Evolutionary conservation across 192 early-diverging fungal genomes (phyloP).

Genomic region (Coemansia sp.): DNA sequence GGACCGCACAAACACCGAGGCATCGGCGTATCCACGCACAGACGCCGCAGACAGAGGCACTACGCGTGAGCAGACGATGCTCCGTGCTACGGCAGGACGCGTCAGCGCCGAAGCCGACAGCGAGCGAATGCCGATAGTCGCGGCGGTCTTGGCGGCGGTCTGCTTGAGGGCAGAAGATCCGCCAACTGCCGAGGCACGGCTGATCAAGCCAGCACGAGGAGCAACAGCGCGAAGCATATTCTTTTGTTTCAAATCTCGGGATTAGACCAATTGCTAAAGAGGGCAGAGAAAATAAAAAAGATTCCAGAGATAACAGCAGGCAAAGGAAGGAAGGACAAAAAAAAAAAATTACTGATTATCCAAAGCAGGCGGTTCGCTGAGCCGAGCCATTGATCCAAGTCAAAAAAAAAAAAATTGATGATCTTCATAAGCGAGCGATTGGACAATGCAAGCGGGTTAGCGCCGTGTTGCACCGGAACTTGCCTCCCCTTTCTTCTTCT

Average conservation of each 20-base stretch:
- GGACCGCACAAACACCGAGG: conserved; percentile 69
- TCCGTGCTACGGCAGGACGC: conserved; percentile 24
- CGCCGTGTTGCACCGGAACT: neutral
- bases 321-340: neutral
- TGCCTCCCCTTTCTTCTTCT: neutral
- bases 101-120: conserved; percentile 38
- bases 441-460: neutral
- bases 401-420: neutral
- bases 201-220: conserved; percentile 22
- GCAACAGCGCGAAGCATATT: conserved; percentile 52
- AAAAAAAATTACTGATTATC: neutral
- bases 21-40: conserved; percentile 56
- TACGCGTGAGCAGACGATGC: conserved; percentile 24
- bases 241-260: no score
- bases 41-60: no score
- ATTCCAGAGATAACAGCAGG: neutral
- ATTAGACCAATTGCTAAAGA: no score
- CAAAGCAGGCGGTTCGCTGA: neutral
- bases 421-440: no score
- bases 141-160: conserved; percentile 6
- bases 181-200: conserved; percentile 1
- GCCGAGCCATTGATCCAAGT: neutral
- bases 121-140: conserved; percentile 23
- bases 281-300: neutral
- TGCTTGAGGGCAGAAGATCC: no score